Conservation (phyloP, 2,329 filamentous ascomycete species). For the Achaetomium macrosporum region DNA sequence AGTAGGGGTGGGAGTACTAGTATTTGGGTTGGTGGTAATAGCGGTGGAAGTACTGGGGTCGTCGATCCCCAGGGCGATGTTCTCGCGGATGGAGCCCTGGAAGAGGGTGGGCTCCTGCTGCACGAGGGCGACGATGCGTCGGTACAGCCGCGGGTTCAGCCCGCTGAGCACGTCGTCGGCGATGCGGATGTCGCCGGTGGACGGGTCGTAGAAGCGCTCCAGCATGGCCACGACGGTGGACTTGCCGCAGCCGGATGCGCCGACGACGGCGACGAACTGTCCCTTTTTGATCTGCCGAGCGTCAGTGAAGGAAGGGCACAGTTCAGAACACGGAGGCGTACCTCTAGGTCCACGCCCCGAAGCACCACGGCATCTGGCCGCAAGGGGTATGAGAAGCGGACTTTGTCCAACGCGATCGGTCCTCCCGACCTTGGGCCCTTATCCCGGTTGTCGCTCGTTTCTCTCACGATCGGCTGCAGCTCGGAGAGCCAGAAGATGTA, state of each 20-base stretch:
- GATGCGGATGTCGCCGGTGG: conserved; percentile 35
- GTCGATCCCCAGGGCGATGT: conserved; percentile 44
- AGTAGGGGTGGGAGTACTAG: no score
- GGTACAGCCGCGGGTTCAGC: conserved; percentile 40
- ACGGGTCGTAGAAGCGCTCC: conserved; percentile 38
- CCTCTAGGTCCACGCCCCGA: conserved; percentile 32
- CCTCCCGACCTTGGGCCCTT: conserved; percentile 30
- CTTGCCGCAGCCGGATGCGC: conserved; percentile 53
- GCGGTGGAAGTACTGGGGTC: conserved; percentile 5
- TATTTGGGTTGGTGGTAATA: no score
- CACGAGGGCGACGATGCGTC: conserved; percentile 42
- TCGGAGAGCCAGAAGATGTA: conserved; percentile 45
- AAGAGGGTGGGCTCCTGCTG: conserved; percentile 31
- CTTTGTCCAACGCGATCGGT: conserved; percentile 14
- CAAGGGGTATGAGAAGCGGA: conserved; percentile 55
- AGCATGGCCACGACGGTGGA: conserved; percentile 54
- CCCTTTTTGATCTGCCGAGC: conserved; percentile 33
- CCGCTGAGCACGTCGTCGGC: conserved; percentile 29
- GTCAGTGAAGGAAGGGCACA: neutral
- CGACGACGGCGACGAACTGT: conserved; percentile 50
- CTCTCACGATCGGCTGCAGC: conserved; percentile 37
- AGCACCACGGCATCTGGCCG: conserved; percentile 37
- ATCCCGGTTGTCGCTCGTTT: conserved; percentile 36
- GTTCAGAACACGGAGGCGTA: conserved; percentile 19
- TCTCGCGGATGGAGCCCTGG: conserved; percentile 48